A percentile compares a stretch with the other conserved stretches of the same genome.
Evolutionary conservation across 345 rosid genomes (phyloP).

Genomic region (Pistacia integerrima): DNA sequence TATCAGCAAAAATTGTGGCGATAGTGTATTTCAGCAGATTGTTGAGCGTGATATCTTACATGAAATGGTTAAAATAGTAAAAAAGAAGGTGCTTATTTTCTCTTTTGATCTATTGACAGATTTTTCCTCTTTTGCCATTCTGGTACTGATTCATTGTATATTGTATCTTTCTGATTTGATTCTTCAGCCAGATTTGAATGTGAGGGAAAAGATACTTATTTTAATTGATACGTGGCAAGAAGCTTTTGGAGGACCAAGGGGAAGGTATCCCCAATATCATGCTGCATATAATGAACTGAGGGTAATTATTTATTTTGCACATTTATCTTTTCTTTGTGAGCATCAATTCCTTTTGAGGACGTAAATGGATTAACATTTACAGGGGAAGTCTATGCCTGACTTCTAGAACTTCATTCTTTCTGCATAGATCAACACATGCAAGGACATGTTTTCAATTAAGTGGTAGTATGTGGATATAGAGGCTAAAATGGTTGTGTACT

Average conservation of each 20-base stretch:
- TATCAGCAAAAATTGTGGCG: conserved; percentile 93
- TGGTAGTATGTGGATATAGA: background rate
- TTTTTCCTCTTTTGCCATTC: conserved; percentile 15
- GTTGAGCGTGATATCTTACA: conserved; percentile 87
- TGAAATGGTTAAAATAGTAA: conserved; percentile 97
- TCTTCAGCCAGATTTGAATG: conserved; percentile 90
- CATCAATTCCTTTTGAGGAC: background rate
- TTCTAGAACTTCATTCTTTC: background rate
- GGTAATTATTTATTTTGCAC: conserved; percentile 43
- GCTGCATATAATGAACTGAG: conserved; percentile 85
- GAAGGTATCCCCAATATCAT: conserved; percentile 84
- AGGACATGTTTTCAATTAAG: background rate
- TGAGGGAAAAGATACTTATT: conserved; percentile 86
- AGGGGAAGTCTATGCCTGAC: background rate
- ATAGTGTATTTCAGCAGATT: conserved; percentile 79
- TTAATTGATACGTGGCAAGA: conserved; percentile 72
- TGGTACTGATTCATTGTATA: conserved; percentile 1
- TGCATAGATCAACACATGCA: background rate
- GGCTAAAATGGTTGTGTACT: background rate
- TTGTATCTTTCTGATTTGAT: conserved; percentile 13
- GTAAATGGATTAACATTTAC: background rate
- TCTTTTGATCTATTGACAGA: conserved; percentile 7
- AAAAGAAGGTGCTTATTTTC: conserved; percentile 75
- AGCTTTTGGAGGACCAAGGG: conserved; percentile 83
- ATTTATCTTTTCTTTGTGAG: background rate